Base-by-base conservation (phyloP, 208 protist genomes). In the Lotmaria passim region DNA sequence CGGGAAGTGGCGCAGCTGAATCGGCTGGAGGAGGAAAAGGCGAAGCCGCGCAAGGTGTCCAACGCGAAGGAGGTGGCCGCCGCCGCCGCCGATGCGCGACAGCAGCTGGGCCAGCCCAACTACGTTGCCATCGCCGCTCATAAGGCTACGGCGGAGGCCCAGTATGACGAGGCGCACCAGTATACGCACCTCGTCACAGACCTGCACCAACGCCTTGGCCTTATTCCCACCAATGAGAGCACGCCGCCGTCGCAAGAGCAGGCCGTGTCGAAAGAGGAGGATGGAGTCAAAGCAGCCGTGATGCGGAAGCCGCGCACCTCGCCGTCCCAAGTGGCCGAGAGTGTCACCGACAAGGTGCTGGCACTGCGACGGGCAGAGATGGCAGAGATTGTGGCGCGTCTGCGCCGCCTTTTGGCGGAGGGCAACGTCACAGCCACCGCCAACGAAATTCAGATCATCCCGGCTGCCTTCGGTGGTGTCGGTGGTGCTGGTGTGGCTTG, bases 321-420 rank as follows among this genome's bases (percentile, higher is more conserved):
- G 39, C 57, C 71, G 12, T 23, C 61, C 15, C 15, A 51, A 7
- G 56, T 77, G 15, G 36, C 66, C 7, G 71, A 53, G 26, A 56
- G 59, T 12, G 63, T 69, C 2, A 53, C 44, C 8, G 57, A 66
- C 30, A 70, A 77, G 33, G 57, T 60, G 28, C 8, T 69, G 21
- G 71, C 71, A 7, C 63, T 77, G 63, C 71, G 34, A 7, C 55
- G 63, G 23, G 71, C 71, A 21, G 71, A 71, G 48, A 77, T 77
- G 63, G 71, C 71, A 6, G 56, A 77, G 43, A 77, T 70, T 62
- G 56, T 70, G 31, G 62, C 71, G 2, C 62, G 71, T 24, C 47
- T 77, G 71, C 71, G 63, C 21, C 71, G 71, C 26, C 59, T 69
- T 24, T 1, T 77, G 19, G 56, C 63, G 5, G 63, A 70, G 57